Evolutionary conservation across 176 grass and related monocot genomes (phyloP), one percentile per base, ranked within the genome.

Genomic region (Cenchrus purpureus): DNA sequence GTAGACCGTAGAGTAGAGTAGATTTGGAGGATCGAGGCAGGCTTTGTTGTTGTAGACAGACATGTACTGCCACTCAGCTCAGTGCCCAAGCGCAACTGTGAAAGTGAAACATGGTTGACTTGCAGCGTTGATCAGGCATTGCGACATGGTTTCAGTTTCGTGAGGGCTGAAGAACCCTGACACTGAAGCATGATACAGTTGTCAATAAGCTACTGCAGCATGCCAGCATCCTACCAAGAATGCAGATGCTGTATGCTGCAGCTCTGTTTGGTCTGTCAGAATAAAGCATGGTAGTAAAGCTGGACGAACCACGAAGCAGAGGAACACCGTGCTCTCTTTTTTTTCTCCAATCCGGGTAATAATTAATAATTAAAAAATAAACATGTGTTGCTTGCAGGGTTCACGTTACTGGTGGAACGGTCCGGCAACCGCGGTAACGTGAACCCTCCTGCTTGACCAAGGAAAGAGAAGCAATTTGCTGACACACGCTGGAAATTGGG

Each of bases 21-120:
- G 25, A 37, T 5, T 0, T 20, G 46, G 20, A 48, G 44, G n/a
- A n/a, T n/a, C n/a, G 4, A 50, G 69, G 20, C 69, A 44, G 37
- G 66, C 37, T 68, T 68, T 68, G 8, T 2, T 68, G 32, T 6
- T 71, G 69, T 25, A 50, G 45, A 4, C 45, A 7, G 44, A 12
- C n/a, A 28, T 2, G 17, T n/a, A 71, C n/a, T 25, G 70, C 70
- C 46, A 73, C 46, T 73, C 12, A 28, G 31, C 28, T 28, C n/a
- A 52, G 0, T 37, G 13, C 14, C 40, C 64, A 16, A 8, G 14
- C 31, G 15, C 55, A 19, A 57, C 65, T 68, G 65, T 68, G 34
- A 43, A 68, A 43, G 65, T 4, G 16, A 73, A 29, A 31, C n/a
- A 75, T 51, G 51, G 51, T 70, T 75, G 71, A 73, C 49, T 49